Evolutionary conservation across 1,284 basidiomycete species (phyloP).

Genomic region (Coriolopsis trogii): DNA sequence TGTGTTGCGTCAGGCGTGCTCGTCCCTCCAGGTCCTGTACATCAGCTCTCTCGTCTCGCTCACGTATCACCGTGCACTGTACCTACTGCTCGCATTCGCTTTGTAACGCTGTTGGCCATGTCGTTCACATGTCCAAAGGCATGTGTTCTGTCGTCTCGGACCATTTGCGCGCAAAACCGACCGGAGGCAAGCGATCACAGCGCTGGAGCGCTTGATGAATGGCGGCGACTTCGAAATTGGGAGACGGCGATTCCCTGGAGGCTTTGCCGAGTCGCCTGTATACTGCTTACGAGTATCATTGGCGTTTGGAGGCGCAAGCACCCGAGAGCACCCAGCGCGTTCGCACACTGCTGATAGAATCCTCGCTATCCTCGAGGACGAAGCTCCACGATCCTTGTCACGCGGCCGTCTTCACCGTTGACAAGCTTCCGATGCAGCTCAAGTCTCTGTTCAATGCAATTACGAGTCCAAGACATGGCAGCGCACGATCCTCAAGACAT

Average conservation of each 20-base stretch:
- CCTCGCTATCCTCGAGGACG: conserved; percentile 6
- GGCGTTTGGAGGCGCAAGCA: not conserved
- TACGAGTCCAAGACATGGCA: conserved; percentile 1
- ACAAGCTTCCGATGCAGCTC: too few relatives aligned
- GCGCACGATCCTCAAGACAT: too few relatives aligned
- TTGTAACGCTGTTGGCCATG: conserved; percentile 18
- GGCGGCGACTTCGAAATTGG: not conserved
- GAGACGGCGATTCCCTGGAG: conserved; percentile 1
- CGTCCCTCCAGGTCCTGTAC: too few relatives aligned
- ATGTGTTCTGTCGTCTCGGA: conserved; percentile 2
- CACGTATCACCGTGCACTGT: conserved; percentile 11
- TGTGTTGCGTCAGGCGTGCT: too few relatives aligned
- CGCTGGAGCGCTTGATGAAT: conserved; percentile 9
- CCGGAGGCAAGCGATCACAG: not conserved
- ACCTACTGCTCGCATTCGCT: conserved; percentile 20
- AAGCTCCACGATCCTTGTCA: conserved; percentile 11
- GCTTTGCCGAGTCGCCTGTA: conserved; percentile 6
- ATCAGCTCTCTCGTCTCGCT: not conserved
- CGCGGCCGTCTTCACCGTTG: conserved; percentile 2
- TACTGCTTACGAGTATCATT: conserved; percentile 1
- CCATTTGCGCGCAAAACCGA: not conserved
- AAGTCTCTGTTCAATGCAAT: conserved; percentile 2
- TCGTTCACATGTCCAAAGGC: not conserved
- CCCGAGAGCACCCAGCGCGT: not conserved
- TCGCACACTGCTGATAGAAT: conserved; percentile 4